Conservation (phyloP, 176 grass and related monocot species). For the Zoysia japonica region DNA sequence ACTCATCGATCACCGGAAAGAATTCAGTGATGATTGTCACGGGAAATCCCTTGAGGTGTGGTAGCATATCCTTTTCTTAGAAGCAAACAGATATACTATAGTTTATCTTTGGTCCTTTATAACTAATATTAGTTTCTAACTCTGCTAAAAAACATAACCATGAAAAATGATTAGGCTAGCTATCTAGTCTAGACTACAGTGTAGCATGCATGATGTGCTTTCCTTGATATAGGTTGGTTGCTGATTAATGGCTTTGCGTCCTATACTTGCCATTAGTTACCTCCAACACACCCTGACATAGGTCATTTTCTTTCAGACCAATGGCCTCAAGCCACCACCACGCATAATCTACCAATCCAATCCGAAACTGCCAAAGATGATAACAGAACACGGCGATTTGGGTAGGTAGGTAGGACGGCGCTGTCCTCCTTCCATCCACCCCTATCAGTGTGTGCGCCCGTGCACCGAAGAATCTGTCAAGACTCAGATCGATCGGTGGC, state of each 20-base stretch:
- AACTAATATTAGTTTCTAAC: not conserved
- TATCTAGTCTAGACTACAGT: not conserved
- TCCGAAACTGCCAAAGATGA: not conserved
- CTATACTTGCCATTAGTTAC: too few relatives aligned
- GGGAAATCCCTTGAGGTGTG: not conserved
- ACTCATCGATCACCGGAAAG: not conserved
- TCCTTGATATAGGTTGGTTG: not conserved
- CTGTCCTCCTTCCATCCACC: not conserved
- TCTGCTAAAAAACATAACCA: too few relatives aligned
- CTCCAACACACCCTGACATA: not conserved
- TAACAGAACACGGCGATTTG: not conserved
- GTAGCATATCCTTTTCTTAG: constrained; percentile 11
- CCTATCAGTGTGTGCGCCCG: too few relatives aligned
- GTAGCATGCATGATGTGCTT: not conserved
- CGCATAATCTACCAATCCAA: not conserved
- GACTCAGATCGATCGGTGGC: too few relatives aligned
- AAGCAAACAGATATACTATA: not conserved
- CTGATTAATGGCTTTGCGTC: not conserved
- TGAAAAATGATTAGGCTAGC: not conserved
- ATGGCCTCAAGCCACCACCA: not conserved
- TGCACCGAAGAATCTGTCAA: too few relatives aligned
- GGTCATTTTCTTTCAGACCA: not conserved
- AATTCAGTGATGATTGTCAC: not conserved
- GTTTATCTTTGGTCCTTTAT: not conserved
- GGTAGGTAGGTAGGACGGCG: not conserved